Evolutionary conservation across 306 rosid genomes (phyloP), one percentile per base, ranked within the genome.

Genomic region (Boehmeria nivea): DNA sequence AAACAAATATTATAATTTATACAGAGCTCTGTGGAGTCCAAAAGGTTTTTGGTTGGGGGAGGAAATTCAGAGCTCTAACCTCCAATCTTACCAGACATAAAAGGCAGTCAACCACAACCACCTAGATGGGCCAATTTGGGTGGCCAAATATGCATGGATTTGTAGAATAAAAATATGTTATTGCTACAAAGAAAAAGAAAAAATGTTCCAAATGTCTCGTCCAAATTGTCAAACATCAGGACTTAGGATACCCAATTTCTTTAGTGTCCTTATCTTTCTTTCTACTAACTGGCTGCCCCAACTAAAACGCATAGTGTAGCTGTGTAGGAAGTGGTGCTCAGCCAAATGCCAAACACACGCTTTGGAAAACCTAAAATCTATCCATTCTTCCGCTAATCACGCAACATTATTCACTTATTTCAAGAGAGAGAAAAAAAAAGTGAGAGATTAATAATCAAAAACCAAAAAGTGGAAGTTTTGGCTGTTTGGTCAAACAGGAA

Each of bases 361-460:
- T 18, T 48, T 16, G 20, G 39, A 64, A 43, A 63, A 24, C 58
- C 24, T 37, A 60, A 60, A 66, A 55, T n/a, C 17, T 11, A 10
- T 40, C 39, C n/a, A 52, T 21, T 23, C 63, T 60, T 34, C 75
- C 85, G 75, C 67, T 44, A 73, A 76, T 81, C 70, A 44, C 78
- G 83, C 69, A 33, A 37, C 55, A 59, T 54, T 59, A 48, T 59
- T 58, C 71, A 47, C 68, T 38, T 27, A 45, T 28, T 56, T 23
- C 65, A 12, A 73, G 55, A 59, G 51, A 61, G 74, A 33, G 19
- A 40, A 17, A 24, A 40, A 5, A 7, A 27, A 28, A 2, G 7
- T 14, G 44, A 63, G 19, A 5, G 11, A 21, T 3, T 4, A 18
- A 13, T 26, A 21, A 54, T 43, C 25, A 28, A 26, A 40, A 20